A percentile compares a stretch with the other conserved stretches of the same genome.
Conservation (phyloP, 805 yeast species). For the Ogataea philodendri region DNA sequence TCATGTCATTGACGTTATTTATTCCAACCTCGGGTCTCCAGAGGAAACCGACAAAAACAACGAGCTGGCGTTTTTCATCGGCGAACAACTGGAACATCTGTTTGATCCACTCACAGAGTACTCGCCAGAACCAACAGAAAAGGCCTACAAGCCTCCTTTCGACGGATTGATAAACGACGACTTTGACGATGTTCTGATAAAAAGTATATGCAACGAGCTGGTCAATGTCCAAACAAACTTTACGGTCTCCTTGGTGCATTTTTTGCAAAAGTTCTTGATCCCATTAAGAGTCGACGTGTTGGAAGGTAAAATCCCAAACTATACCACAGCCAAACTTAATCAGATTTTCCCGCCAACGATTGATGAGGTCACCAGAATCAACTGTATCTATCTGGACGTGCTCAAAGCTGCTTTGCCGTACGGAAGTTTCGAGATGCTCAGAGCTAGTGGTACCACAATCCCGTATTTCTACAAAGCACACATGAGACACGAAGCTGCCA, state of each 20-base stretch:
- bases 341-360: slow-evolving; percentile 90
- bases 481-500: slow-evolving; percentile 91
- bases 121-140: slow-evolving; percentile 84
- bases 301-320: slow-evolving; percentile 47
- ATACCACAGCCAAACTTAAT: slow-evolving; percentile 67
- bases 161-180: slow-evolving; percentile 14
- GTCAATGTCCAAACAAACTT: slow-evolving; percentile 69
- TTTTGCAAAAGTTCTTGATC: slow-evolving; percentile 74
- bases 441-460: slow-evolving; percentile 76
- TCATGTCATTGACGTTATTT: slow-evolving; percentile 69
- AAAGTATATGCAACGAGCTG: slow-evolving; percentile 63
- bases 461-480: slow-evolving; percentile 93
- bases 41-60: slow-evolving; percentile 57
- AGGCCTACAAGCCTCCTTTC: slow-evolving; percentile 62
- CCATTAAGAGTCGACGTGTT: slow-evolving; percentile 73
- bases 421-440: slow-evolving; percentile 75
- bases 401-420: slow-evolving; percentile 60
- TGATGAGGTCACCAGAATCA: slow-evolving; percentile 88
- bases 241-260: slow-evolving; percentile 67
- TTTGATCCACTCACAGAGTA: slow-evolving; percentile 90
- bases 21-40: slow-evolving; percentile 38
- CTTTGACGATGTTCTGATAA: slow-evolving; percentile 38
- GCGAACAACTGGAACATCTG: slow-evolving; percentile 81
- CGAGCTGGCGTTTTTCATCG: slow-evolving; percentile 69
- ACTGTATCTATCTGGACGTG: slow-evolving; percentile 79